A percentile compares a stretch with the other conserved stretches of the same genome.
These are phyloP conservation scores for Elsinoe australis DNA, from an alignment of 2,329 filamentous ascomycete genomes.

Conservation along the genomic window DNA sequence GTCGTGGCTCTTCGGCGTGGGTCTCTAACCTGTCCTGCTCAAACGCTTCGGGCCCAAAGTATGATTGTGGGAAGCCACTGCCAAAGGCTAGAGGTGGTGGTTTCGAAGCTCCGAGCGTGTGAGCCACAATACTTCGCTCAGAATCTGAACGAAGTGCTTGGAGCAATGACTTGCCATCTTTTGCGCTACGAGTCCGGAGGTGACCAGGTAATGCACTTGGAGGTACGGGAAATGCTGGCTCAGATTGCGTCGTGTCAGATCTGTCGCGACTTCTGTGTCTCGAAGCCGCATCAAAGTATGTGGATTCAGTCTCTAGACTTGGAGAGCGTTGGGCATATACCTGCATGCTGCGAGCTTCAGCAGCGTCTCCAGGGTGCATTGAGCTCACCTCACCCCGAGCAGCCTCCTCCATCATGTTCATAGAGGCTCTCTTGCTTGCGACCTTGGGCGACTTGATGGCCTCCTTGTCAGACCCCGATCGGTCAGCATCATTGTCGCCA, in stretches of 20 bases:
- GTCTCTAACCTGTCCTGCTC: background rate
- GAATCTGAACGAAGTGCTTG: conserved; percentile 19
- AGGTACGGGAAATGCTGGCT: conserved; percentile 11
- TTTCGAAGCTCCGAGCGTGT: conserved; percentile 12
- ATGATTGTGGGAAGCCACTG: background rate
- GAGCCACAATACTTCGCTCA: conserved; percentile 13
- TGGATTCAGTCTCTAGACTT: too few relatives aligned
- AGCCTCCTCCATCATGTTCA: conserved; percentile 29
- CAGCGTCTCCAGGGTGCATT: background rate
- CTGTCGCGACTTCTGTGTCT: background rate
- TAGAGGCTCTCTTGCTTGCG: conserved; percentile 27
- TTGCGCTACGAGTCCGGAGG: conserved; percentile 6
- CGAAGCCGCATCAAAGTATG: conserved; percentile 17
- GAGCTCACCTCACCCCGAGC: conserved; percentile 26
- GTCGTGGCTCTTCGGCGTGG: background rate
- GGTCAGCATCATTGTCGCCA: conserved; percentile 15
- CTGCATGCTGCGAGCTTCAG: background rate
- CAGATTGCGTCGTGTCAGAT: conserved; percentile 12
- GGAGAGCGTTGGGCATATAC: background rate
- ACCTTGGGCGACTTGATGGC: conserved; percentile 6
- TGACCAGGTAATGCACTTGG: conserved; percentile 13
- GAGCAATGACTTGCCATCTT: conserved; percentile 6
- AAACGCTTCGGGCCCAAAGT: background rate
- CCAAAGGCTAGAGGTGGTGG: conserved; percentile 7
- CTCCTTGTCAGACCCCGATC: conserved; percentile 15